phyloP scores from a whole-genome alignment of 805 yeast genomes.

The Barnettozyma vustinii region DNA sequence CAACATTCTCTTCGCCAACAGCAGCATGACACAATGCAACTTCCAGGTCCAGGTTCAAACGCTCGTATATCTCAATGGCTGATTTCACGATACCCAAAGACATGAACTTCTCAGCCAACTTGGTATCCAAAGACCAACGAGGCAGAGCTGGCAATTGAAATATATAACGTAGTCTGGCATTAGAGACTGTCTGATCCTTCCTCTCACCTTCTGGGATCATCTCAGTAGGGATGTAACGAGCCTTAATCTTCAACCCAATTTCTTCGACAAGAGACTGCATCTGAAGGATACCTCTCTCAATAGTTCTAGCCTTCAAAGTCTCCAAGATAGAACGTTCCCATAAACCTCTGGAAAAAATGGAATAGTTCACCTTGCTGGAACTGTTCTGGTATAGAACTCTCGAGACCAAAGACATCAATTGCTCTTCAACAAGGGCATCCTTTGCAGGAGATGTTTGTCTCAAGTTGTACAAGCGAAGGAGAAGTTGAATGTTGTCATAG shows the following conservation, averaged over 20 bases:
- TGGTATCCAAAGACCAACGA: constrained; percentile 77
- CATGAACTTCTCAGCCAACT: constrained; percentile 81
- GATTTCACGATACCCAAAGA: constrained; percentile 79
- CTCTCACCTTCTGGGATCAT: constrained; percentile 13
- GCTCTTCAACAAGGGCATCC: constrained; percentile 72
- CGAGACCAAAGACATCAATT: constrained; percentile 67
- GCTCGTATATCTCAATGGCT: constrained; percentile 83
- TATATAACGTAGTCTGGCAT: constrained; percentile 60
- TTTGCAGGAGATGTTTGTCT: constrained; percentile 68
- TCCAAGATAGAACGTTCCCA: constrained; percentile 91
- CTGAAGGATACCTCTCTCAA: constrained; percentile 91
- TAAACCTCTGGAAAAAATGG: constrained; percentile 70
- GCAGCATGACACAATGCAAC: constrained; percentile 90
- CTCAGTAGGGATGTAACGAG: constrained; percentile 46
- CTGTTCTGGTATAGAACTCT: constrained; percentile 56
- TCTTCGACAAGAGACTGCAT: constrained; percentile 91
- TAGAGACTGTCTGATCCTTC: constrained; percentile 19
- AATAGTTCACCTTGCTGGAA: constrained; percentile 55
- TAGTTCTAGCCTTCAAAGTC: constrained; percentile 72
- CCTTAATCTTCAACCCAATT: constrained; percentile 59
- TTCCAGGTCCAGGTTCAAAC: constrained; percentile 71
- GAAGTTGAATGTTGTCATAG: constrained; percentile 67
- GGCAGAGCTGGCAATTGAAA: constrained; percentile 76
- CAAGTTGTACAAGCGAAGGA: constrained; percentile 60
- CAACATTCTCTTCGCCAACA: constrained; percentile 65